phyloP scores from a whole-genome alignment of 1,284 basidiomycete species.

The Peniophora sp. region DNA sequence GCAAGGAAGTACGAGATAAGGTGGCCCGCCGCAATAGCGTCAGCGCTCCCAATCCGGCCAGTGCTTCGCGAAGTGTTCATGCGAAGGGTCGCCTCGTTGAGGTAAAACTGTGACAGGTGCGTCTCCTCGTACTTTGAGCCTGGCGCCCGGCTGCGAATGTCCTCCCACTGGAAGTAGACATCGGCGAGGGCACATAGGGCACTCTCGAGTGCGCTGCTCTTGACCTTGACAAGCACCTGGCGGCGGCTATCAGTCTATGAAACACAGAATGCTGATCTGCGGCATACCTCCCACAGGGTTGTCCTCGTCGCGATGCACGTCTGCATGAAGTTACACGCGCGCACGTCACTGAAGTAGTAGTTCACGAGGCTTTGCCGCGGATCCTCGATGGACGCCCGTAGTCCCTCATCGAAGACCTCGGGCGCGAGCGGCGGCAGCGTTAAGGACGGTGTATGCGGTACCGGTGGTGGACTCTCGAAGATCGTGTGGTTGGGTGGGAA shows the following conservation, averaged over 20 bases:
- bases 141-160: constrained; percentile 37
- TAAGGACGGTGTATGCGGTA: not conserved
- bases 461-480: too few species aligned
- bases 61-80: constrained; percentile 40
- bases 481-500: too few species aligned
- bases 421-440: constrained; percentile 4
- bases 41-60: constrained; percentile 49
- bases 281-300: constrained; percentile 8
- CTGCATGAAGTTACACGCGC: constrained; percentile 21
- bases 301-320: constrained; percentile 15
- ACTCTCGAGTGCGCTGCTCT: constrained; percentile 58
- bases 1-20: constrained; percentile 63
- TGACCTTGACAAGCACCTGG: constrained; percentile 57
- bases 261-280: not conserved
- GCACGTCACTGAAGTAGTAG: constrained; percentile 24
- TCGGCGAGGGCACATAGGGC: constrained; percentile 70
- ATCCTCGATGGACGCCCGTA: not conserved
- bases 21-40: constrained; percentile 69
- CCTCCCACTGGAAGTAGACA: constrained; percentile 37
- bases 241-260: not conserved
- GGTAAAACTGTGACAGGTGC: constrained; percentile 56
- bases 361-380: constrained; percentile 14
- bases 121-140: constrained; percentile 43
- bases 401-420: constrained; percentile 7
- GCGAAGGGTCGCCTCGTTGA: constrained; percentile 54